Evolutionary conservation across 768 basidiomycete species (phyloP).

Genomic region (Tremella mesenterica): DNA sequence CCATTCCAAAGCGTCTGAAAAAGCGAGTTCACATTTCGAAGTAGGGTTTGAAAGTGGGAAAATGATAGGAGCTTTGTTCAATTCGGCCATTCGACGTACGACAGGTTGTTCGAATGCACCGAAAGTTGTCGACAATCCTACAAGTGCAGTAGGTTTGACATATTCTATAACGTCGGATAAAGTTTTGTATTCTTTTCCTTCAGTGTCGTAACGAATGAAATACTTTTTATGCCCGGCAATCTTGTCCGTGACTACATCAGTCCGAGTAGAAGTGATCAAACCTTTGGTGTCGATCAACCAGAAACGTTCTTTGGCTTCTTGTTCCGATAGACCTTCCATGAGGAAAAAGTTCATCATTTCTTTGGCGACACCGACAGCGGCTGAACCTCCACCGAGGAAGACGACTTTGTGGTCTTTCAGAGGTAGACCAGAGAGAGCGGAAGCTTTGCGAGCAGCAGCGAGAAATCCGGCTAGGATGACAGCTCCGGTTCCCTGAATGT

Average conservation of each 20-base stretch:
- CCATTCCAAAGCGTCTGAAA: slow-evolving; percentile 41
- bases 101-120: slow-evolving; percentile 67
- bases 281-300: slow-evolving; percentile 77
- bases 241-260: slow-evolving; percentile 47
- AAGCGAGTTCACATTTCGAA: slow-evolving; percentile 41
- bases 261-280: slow-evolving; percentile 66
- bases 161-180: slow-evolving; percentile 69
- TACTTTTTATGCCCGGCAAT: slow-evolving; percentile 78
- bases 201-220: slow-evolving; percentile 74
- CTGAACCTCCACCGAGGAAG: slow-evolving; percentile 86
- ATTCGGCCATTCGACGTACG: slow-evolving; percentile 64
- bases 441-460: slow-evolving; percentile 72
- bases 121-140: slow-evolving; percentile 79
- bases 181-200: slow-evolving; percentile 63
- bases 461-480: slow-evolving; percentile 81
- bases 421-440: slow-evolving; percentile 59
- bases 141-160: slow-evolving; percentile 77
- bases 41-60: slow-evolving; percentile 85
- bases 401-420: slow-evolving; percentile 71
- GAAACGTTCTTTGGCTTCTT: slow-evolving; percentile 68
- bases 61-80: slow-evolving; percentile 70
- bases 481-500: slow-evolving; percentile 83
- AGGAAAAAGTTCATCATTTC: slow-evolving; percentile 82
- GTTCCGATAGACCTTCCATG: slow-evolving; percentile 61
- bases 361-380: slow-evolving; percentile 84